Evolutionary conservation across 768 basidiomycete genomes (phyloP).

Genomic region (Crepidotus variabilis): DNA sequence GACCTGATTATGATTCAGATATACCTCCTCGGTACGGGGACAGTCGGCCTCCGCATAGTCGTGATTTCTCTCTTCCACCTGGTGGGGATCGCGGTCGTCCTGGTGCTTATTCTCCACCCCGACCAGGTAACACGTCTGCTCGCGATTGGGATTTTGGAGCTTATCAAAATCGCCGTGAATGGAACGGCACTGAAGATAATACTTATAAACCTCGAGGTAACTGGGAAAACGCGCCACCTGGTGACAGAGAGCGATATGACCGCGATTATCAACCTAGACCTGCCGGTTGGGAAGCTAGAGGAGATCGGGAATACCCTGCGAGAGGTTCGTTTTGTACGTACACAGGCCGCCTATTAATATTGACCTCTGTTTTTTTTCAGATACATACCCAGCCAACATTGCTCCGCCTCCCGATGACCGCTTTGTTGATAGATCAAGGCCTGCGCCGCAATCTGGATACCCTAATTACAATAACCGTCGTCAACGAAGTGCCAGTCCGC

Average conservation of each 20-base stretch:
- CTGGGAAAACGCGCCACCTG: slow-evolving; percentile 30
- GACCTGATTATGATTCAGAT: slow-evolving; percentile 36
- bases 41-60: slow-evolving; percentile 11
- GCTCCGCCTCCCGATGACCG: slow-evolving; percentile 20
- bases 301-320: slow-evolving; percentile 30
- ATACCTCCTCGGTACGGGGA: slow-evolving; percentile 31
- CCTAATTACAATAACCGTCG: slow-evolving; percentile 37
- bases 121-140: slow-evolving; percentile 6
- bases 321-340: slow-evolving; percentile 14
- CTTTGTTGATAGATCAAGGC: slow-evolving; percentile 18
- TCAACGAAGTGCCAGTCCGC: slow-evolving; percentile 42
- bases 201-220: slow-evolving; percentile 30
- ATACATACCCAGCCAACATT: slow-evolving; percentile 14
- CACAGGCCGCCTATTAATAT: neutral
- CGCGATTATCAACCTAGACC: slow-evolving; percentile 28
- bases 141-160: slow-evolving; percentile 8
- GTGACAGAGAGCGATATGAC: slow-evolving; percentile 34
- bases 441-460: slow-evolving; percentile 5
- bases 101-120: slow-evolving; percentile 7
- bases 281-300: slow-evolving; percentile 37
- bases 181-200: slow-evolving; percentile 33
- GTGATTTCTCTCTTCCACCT: slow-evolving; percentile 11
- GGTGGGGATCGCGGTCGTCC: slow-evolving; percentile 11
- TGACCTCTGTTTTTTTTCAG: slow-evolving; percentile 5
- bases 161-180: slow-evolving; percentile 15